Evolutionary conservation across 169 alveolate genomes (phyloP).

Genomic region (Cryptosporidium meleagridis): DNA sequence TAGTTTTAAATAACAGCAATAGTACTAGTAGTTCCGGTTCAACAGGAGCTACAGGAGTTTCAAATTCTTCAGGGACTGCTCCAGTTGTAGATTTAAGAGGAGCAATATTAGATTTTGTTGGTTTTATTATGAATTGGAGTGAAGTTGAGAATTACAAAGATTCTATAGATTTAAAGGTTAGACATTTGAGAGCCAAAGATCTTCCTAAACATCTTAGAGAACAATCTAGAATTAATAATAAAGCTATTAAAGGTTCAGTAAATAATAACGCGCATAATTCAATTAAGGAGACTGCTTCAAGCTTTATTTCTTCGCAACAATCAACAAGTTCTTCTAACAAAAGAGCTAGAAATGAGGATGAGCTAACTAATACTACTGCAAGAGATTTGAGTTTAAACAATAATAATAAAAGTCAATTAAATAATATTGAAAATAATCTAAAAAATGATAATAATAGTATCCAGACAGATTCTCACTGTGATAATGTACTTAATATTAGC

Average conservation of each 20-base stretch:
- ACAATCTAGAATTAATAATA: slow-evolving; percentile 1
- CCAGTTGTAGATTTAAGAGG: slow-evolving; percentile 73
- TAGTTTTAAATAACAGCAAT: slow-evolving; percentile 14
- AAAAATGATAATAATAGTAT: not conserved
- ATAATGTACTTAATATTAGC: not conserved
- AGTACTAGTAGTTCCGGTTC: not conserved
- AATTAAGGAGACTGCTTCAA: slow-evolving; percentile 15
- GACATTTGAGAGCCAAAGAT: slow-evolving; percentile 48
- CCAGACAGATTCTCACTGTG: not conserved
- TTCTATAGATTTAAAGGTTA: slow-evolving; percentile 65
- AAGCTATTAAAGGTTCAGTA: not conserved
- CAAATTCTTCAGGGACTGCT: slow-evolving; percentile 7
- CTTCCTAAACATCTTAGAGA: slow-evolving; percentile 58
- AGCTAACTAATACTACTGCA: not conserved
- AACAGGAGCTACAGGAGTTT: not conserved
- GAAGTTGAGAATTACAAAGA: slow-evolving; percentile 61
- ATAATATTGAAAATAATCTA: not conserved
- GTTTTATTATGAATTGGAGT: slow-evolving; percentile 74
- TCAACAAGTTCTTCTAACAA: slow-evolving; percentile 59
- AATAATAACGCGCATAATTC: not conserved
- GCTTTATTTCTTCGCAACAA: slow-evolving; percentile 61
- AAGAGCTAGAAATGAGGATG: slow-evolving; percentile 56
- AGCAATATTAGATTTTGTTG: slow-evolving; percentile 70
- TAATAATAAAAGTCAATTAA: not conserved
- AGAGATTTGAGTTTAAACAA: not conserved